A percentile compares a stretch with the other conserved stretches of the same genome.
These are phyloP conservation scores for Pterulicium gracile DNA, from an alignment of 1,284 basidiomycete genomes.

Conservation along the genomic window DNA sequence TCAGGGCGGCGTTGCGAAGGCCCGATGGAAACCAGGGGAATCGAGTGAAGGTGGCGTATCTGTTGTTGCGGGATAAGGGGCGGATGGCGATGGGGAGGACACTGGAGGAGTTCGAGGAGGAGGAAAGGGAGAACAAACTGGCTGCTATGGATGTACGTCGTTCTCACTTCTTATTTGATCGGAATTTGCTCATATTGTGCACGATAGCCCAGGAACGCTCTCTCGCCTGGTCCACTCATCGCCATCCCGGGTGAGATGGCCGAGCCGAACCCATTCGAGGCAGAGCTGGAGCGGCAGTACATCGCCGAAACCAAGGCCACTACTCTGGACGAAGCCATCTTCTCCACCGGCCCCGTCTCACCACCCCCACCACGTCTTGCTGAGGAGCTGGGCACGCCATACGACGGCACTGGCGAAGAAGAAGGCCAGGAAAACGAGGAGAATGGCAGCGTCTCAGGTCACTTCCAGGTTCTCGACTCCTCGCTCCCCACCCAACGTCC, in stretches of 20 bases:
- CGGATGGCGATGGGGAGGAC: slow-evolving; percentile 71
- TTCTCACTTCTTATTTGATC: not conserved
- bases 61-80: slow-evolving; percentile 85
- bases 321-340: not conserved
- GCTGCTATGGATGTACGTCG: slow-evolving; percentile 23
- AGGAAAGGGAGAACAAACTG: not conserved
- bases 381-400: too few relatives aligned
- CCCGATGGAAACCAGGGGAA: slow-evolving; percentile 83
- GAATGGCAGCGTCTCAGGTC: slow-evolving; percentile 48
- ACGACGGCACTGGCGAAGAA: too few relatives aligned
- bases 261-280: slow-evolving; percentile 68
- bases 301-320: not conserved
- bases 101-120: slow-evolving; percentile 2
- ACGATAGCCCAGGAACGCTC: slow-evolving; percentile 42
- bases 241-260: slow-evolving; percentile 41
- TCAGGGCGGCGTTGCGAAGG: slow-evolving; percentile 75
- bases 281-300: slow-evolving; percentile 38
- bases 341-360: not conserved
- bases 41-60: slow-evolving; percentile 94
- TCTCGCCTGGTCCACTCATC: slow-evolving; percentile 38
- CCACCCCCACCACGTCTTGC: not conserved
- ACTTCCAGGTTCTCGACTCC: slow-evolving; percentile 79
- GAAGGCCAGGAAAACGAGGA: slow-evolving; percentile 43
- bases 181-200: not conserved
- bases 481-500: slow-evolving; percentile 58